These are phyloP conservation scores for Mycosphaerella sp. DNA, from an alignment of 2,329 filamentous ascomycete species.

Conservation along the genomic window DNA sequence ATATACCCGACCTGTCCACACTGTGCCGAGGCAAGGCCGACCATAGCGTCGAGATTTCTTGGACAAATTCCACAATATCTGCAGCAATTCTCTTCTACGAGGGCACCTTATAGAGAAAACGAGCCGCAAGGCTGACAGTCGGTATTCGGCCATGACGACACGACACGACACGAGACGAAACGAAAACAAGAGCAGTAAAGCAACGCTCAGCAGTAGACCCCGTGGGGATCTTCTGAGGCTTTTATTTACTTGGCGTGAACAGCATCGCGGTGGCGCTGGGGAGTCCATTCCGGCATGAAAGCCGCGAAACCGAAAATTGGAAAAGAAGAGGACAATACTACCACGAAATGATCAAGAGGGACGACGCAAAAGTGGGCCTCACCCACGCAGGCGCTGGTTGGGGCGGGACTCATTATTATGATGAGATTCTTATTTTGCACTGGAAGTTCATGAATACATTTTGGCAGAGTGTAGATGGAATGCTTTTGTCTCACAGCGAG, in stretches of 20 bases:
- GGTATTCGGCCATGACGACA: slow-evolving; percentile 6
- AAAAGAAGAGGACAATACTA: neutral
- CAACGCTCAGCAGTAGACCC: neutral
- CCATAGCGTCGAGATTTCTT: neutral
- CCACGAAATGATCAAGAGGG: neutral
- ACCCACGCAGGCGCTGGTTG: slow-evolving; percentile 7
- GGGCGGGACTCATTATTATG: neutral
- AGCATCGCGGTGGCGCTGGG: slow-evolving; percentile 11
- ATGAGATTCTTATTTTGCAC: neutral
- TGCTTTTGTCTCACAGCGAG: neutral
- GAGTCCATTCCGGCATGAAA: neutral
- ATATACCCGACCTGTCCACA: neutral
- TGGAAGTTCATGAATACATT: neutral
- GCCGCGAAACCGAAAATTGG: neutral
- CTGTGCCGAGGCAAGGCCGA: neutral
- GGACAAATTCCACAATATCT: neutral
- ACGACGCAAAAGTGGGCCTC: slow-evolving; percentile 1
- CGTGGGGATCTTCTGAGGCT: too few relatives aligned
- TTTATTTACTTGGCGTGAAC: neutral
- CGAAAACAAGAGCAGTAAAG: neutral
- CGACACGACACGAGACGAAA: slow-evolving; percentile 9
- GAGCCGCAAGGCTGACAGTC: slow-evolving; percentile 11
- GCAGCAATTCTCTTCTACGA: neutral
- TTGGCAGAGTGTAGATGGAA: neutral
- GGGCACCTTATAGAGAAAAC: slow-evolving; percentile 1